These are phyloP conservation scores for Rhexocercosporidium sp. DNA, from an alignment of 2,329 filamentous ascomycete species.

Conservation along the genomic window DNA sequence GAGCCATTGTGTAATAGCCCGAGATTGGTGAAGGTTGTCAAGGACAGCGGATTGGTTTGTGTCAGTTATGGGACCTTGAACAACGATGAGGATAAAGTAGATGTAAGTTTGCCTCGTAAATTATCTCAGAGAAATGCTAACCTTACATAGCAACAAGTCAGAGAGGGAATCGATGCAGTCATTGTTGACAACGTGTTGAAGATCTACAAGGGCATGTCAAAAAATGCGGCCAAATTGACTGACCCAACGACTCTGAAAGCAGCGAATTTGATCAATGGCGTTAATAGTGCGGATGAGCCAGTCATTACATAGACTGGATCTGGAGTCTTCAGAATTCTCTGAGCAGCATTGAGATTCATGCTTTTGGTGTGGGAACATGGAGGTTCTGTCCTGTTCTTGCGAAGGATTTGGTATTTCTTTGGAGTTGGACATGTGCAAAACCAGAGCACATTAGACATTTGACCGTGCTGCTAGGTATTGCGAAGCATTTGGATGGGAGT, in stretches of 20 bases:
- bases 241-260: conserved; percentile 11
- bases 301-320: background rate
- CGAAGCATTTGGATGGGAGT: background rate
- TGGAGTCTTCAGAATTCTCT: background rate
- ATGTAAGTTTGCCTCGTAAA: conserved; percentile 63
- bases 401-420: conserved; percentile 3
- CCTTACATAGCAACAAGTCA: conserved; percentile 67
- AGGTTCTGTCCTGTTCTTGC: background rate
- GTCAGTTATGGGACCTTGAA: conserved; percentile 93
- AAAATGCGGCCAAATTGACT: conserved; percentile 31
- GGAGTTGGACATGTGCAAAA: conserved; percentile 5
- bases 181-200: conserved; percentile 95
- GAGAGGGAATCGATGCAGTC: conserved; percentile 95
- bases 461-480: background rate
- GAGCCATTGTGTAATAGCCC: conserved; percentile 90
- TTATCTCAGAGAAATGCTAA: conserved; percentile 4
- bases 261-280: conserved; percentile 11
- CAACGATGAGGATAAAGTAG: conserved; percentile 84
- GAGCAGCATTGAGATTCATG: conserved; percentile 3
- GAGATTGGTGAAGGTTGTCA: conserved; percentile 87
- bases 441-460: background rate
- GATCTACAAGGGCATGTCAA: conserved; percentile 80
- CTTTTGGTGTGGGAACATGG: background rate
- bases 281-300: background rate
- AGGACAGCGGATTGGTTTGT: conserved; percentile 91